These are phyloP conservation scores for Trichoderma breve DNA, from an alignment of 2,329 filamentous ascomycete species.

Conservation along the genomic window DNA sequence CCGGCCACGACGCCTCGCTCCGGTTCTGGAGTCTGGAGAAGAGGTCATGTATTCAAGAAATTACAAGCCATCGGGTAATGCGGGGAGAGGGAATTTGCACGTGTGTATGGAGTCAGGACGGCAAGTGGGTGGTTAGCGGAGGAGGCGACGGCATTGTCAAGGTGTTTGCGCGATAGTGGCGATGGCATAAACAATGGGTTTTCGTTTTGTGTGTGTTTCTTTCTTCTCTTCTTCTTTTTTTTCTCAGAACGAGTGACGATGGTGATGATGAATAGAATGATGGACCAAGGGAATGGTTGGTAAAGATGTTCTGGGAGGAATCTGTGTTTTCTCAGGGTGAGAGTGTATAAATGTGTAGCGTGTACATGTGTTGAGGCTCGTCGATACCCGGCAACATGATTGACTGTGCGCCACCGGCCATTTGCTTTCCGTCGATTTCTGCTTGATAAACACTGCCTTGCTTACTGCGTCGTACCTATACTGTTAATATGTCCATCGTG, in stretches of 20 bases:
- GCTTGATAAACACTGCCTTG: not conserved
- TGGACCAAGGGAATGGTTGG: slow-evolving; percentile 1
- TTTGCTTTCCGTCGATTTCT: not conserved
- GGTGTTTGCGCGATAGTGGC: slow-evolving; percentile 65
- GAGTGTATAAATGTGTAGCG: slow-evolving; percentile 15
- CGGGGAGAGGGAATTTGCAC: slow-evolving; percentile 91
- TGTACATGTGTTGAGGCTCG: slow-evolving; percentile 26
- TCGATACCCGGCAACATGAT: slow-evolving; percentile 35
- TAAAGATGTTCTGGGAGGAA: not conserved
- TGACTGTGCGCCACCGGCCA: not conserved
- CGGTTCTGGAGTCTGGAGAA: slow-evolving; percentile 98
- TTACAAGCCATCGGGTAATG: slow-evolving; percentile 91
- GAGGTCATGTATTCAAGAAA: slow-evolving; percentile 90
- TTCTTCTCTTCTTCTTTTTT: not conserved
- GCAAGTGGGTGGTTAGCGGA: slow-evolving; percentile 88
- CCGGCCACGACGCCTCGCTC: slow-evolving; percentile 90
- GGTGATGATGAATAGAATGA: slow-evolving; percentile 11
- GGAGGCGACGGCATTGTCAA: slow-evolving; percentile 96
- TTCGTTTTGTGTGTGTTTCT: not conserved
- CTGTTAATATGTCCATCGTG: not conserved
- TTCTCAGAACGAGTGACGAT: not conserved
- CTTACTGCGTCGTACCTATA: not conserved
- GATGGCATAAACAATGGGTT: not conserved
- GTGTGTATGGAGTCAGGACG: slow-evolving; percentile 94
- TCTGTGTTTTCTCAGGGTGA: not conserved